Base-by-base conservation (phyloP, 352 stramenopile species). In the Phytophthora fragariaefolia region DNA sequence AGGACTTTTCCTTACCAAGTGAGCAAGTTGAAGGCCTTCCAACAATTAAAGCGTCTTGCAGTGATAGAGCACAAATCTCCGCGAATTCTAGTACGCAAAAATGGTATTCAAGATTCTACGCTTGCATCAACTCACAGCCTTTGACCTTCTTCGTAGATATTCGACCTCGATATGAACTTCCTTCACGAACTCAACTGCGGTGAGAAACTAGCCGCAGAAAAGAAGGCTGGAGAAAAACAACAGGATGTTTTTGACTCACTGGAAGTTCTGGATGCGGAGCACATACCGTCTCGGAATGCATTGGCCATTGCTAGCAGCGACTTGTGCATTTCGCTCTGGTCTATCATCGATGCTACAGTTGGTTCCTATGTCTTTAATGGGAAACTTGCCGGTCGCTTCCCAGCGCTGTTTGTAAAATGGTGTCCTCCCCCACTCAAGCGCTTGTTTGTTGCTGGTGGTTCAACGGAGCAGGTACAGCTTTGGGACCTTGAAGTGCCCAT, bases 1-100 rank as follows among this genome's bases (percentile, higher is more conserved):
- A 91, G 82, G 8, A 74, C 63, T 6, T 92, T 92, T 73, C 71
- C 82, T 20, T 92, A 92, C 58, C 83, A 90, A 48, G 78, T 92
- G 15, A 77, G 61, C 38, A 76, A 74, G 36, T 71, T 92, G 13
- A 81, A 83, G 28, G 46, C 69, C 1, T 83, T 92, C 20, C 36
- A 56, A 3, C 47, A 66, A 6, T 58, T 92, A n/a, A 80, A 85
- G 17, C 73, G 83, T 2, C 67, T 91, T 32, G 79, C 75, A 24
- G 74, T 92, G 27, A 74, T 92, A 28, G 79, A 92, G 56, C 76
- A 83, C 73, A 87, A 90, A 27, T 87, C 73, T 20, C 58, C 76
- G 0, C 54, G 74, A 15, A 77, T 91, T 32, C 54, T 90, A 28
- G 83, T 90, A 73, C 43, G 70, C 63, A 27, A 47, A 10, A 58